Percentiles rank a stretch among this genome's conserved stretches.
Conservation (phyloP, 495 filamentous ascomycete species). For the Lasiosphaeria miniovina region DNA sequence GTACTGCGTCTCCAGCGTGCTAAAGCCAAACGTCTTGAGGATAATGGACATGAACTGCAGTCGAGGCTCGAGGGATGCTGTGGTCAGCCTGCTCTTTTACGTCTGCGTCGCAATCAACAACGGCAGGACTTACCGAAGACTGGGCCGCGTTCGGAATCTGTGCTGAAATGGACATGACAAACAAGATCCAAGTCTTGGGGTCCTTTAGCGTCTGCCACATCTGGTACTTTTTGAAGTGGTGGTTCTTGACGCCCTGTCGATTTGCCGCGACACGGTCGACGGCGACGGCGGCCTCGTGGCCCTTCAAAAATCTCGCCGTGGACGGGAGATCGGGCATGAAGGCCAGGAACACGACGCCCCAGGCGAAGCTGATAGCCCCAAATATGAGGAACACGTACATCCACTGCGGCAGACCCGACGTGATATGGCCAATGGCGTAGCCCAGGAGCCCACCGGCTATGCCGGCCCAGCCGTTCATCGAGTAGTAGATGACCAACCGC, state of each 20-base stretch:
- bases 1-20: conserved; percentile 62
- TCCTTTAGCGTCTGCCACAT: conserved; percentile 56
- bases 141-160: conserved; percentile 32
- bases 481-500: conserved; percentile 30
- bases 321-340: conserved; percentile 72
- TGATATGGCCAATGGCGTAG: conserved; percentile 59
- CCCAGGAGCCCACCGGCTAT: conserved; percentile 47
- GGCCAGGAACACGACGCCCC: conserved; percentile 50
- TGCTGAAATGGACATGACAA: conserved; percentile 47
- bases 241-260: conserved; percentile 62
- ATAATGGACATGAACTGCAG: conserved; percentile 61
- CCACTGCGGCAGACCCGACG: conserved; percentile 51
- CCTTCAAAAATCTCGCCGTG: conserved; percentile 67
- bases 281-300: conserved; percentile 66
- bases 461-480: conserved; percentile 55
- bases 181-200: conserved; percentile 57
- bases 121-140: neutral
- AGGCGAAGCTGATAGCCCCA: conserved; percentile 51
- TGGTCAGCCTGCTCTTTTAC: conserved; percentile 62
- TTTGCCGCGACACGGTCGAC: conserved; percentile 59
- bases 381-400: conserved; percentile 78
- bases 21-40: conserved; percentile 60
- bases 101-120: neutral
- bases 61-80: conserved; percentile 72
- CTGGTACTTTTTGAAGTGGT: conserved; percentile 47